Evolutionary conservation across 352 stramenopile species (phyloP).

Genomic region (Globisporangium echinulatum): DNA sequence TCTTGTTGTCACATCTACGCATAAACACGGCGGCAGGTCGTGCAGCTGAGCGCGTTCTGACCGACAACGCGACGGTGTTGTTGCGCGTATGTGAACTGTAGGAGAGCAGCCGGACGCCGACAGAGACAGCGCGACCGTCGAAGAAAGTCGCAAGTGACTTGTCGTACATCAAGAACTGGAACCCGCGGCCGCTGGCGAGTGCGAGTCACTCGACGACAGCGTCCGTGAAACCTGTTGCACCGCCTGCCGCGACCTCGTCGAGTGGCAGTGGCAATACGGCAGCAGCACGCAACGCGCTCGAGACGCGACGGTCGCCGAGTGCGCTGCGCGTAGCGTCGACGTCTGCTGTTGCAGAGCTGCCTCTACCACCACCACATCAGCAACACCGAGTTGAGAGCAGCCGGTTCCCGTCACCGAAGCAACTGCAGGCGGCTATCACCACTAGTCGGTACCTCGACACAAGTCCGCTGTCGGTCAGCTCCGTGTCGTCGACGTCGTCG

Average conservation of each 20-base stretch:
- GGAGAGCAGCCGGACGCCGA: constrained; percentile 2
- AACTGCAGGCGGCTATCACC: constrained; percentile 16
- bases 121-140: constrained; percentile 6
- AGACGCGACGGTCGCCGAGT: neutral
- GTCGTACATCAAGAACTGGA: constrained; percentile 44
- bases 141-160: constrained; percentile 19
- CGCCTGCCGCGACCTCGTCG: too few species aligned
- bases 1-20: too few species aligned
- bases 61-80: neutral
- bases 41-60: too few species aligned
- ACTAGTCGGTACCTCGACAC: constrained; percentile 22
- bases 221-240: too few species aligned
- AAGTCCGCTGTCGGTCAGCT: constrained; percentile 24
- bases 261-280: too few species aligned
- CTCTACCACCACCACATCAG: neutral
- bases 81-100: neutral
- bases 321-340: neutral
- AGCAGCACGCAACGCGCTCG: neutral
- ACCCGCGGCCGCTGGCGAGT: constrained; percentile 15
- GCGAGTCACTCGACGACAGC: neutral
- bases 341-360: neutral
- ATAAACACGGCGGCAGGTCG: too few species aligned
- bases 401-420: constrained; percentile 44
- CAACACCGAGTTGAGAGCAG: constrained; percentile 6
- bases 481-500: constrained; percentile 51